Conservation (phyloP, 192 early-diverging fungal genomes). For the Umbelopsis ramanniana region DNA sequence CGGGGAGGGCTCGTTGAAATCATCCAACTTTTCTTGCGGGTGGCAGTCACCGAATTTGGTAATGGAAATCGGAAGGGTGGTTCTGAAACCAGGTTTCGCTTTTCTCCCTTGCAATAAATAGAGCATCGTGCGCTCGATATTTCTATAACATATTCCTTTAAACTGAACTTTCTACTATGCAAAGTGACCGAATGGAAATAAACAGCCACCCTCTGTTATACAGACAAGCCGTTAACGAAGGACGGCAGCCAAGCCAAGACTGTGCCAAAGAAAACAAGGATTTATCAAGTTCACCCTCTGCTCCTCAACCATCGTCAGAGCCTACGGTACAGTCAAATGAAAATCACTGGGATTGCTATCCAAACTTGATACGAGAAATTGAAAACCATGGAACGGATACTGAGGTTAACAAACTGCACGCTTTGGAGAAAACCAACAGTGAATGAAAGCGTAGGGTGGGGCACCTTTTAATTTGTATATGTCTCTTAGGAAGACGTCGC, state of each 20-base stretch:
- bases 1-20: too few relatives aligned
- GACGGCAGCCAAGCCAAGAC: background rate
- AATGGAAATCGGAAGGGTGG: too few relatives aligned
- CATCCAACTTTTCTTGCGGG: too few relatives aligned
- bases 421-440: slow-evolving; percentile 7
- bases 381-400: slow-evolving; percentile 30
- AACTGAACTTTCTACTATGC: background rate
- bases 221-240: background rate
- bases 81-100: too few relatives aligned
- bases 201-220: slow-evolving; percentile 24
- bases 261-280: background rate
- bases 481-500: background rate
- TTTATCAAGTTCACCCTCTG: too few relatives aligned
- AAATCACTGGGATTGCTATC: slow-evolving; percentile 30
- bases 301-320: background rate
- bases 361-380: slow-evolving; percentile 26
- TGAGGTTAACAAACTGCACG: slow-evolving; percentile 27
- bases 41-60: too few relatives aligned
- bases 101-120: too few relatives aligned
- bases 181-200: background rate
- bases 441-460: background rate
- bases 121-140: too few relatives aligned
- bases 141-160: too few relatives aligned
- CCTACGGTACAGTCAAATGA: background rate
- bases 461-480: background rate